A percentile compares a stretch with the other conserved stretches of the same genome.
Conservation (phyloP, 2,329 filamentous ascomycete genomes). For the Macrophomina phaseolina region DNA sequence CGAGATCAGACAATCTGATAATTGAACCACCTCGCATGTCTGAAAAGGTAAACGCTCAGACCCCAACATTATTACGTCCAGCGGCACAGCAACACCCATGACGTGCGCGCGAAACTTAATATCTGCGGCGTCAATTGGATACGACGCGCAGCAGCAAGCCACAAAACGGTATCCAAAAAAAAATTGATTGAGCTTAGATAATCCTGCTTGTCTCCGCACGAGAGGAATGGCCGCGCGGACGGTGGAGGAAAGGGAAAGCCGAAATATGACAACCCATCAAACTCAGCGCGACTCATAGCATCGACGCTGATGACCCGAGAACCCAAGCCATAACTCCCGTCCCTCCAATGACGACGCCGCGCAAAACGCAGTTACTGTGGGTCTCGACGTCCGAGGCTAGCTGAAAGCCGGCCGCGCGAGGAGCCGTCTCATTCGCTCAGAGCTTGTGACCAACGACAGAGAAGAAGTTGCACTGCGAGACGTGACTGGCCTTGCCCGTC, state of each 20-base stretch:
- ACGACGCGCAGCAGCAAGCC: not conserved
- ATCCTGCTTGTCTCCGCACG: not conserved
- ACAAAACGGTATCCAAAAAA: not conserved
- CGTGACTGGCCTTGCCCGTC: constrained; percentile 75
- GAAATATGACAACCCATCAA: constrained; percentile 6
- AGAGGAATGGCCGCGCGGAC: not conserved
- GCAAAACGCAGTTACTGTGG: not conserved
- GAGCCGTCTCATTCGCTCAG: constrained; percentile 23
- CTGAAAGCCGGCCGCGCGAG: not conserved
- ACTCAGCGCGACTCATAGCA: constrained; percentile 8
- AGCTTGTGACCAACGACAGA: constrained; percentile 58
- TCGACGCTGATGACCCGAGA: constrained; percentile 1
- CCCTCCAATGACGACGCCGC: constrained; percentile 10
- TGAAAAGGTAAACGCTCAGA: not conserved
- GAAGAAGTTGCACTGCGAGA: constrained; percentile 74
- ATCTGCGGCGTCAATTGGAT: not conserved
- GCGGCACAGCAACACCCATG: constrained; percentile 7
- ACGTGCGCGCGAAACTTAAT: not conserved
- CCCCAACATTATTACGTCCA: not conserved
- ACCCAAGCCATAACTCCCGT: constrained; percentile 9
- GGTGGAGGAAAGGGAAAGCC: constrained; percentile 4
- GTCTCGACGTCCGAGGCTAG: not conserved
- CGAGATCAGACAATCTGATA: constrained; percentile 11
- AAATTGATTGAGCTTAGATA: not conserved
- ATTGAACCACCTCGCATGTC: not conserved